Conservation (phyloP, 1,139 yeast species). For the Candida mesenterica region DNA sequence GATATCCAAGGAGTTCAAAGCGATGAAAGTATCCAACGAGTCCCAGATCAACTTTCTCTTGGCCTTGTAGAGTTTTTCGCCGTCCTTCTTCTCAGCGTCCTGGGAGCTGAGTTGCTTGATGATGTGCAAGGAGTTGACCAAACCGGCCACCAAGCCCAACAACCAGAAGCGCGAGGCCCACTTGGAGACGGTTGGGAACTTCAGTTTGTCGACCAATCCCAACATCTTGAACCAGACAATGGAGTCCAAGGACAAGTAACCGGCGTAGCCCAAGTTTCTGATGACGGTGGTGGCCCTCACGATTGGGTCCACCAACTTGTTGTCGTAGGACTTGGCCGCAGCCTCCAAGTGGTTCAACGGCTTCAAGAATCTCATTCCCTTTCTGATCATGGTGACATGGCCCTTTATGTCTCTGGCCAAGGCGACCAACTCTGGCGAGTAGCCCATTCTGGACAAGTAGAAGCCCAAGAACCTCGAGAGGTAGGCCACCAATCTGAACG, state of each 20-base stretch:
- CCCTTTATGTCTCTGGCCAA: conserved; percentile 52
- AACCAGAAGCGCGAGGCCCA: conserved; percentile 75
- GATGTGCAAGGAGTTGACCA: conserved; percentile 44
- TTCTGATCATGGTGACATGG: conserved; percentile 70
- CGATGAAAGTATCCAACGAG: conserved; percentile 71
- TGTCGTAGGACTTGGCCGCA: conserved; percentile 67
- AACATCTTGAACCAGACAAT: conserved; percentile 64
- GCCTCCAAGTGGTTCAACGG: conserved; percentile 73
- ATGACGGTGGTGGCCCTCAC: conserved; percentile 57
- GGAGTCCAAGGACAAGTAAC: conserved; percentile 73
- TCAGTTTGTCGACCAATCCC: conserved; percentile 38
- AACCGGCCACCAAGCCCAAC: conserved; percentile 63
- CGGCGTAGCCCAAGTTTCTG: conserved; percentile 72
- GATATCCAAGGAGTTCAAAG: conserved; percentile 62
- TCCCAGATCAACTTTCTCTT: conserved; percentile 77
- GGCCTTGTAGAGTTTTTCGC: conserved; percentile 40
- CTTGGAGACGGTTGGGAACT: conserved; percentile 34
- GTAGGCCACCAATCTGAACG: conserved; percentile 79
- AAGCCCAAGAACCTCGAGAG: conserved; percentile 69
- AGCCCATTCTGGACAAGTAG: conserved; percentile 63
- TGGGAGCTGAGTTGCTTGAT: conserved; percentile 13
- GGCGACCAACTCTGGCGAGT: conserved; percentile 47
- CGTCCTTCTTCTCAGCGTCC: conserved; percentile 21
- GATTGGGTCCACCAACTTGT: conserved; percentile 68
- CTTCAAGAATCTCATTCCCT: conserved; percentile 81